Conservation (phyloP, 2,329 filamentous ascomycete genomes). For the Neoscytalidium dimidiatum region DNA sequence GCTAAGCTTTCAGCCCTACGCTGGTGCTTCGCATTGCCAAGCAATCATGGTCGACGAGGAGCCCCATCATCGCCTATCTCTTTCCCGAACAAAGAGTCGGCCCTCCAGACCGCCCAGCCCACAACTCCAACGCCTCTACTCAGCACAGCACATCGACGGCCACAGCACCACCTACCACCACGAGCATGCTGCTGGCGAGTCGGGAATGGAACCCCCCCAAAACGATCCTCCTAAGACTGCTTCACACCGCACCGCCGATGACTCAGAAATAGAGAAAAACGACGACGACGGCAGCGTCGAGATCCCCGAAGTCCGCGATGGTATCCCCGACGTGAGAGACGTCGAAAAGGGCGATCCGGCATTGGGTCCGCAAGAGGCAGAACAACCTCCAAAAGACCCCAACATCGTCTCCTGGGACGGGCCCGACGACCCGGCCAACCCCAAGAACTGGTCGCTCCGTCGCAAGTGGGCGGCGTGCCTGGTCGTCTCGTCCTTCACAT, state of each 20-base stretch:
- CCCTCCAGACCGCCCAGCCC: conserved; percentile 26
- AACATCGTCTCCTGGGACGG: conserved; percentile 47
- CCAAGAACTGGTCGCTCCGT: conserved; percentile 48
- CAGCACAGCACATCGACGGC: conserved; percentile 36
- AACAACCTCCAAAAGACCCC: conserved; percentile 31
- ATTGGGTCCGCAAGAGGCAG: conserved; percentile 32
- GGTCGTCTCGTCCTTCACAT: conserved; percentile 44
- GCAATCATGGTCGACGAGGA: conserved; percentile 7
- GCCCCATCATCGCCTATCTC: not conserved
- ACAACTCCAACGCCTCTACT: conserved; percentile 31
- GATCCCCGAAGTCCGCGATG: conserved; percentile 31
- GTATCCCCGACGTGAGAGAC: conserved; percentile 33
- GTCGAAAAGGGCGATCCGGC: conserved; percentile 27
- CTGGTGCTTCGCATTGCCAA: conserved; percentile 2
- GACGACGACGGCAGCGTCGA: conserved; percentile 17
- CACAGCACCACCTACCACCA: conserved; percentile 38
- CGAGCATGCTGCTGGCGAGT: conserved; percentile 30
- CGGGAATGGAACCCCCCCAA: not conserved
- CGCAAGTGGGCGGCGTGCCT: conserved; percentile 49
- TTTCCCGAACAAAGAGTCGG: conserved; percentile 19
- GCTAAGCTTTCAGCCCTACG: conserved; percentile 16
- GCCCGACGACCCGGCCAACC: conserved; percentile 47
- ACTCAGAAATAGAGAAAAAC: conserved; percentile 23
- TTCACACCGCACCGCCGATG: conserved; percentile 20
- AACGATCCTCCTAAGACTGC: not conserved